Evolutionary conservation across 495 filamentous ascomycete genomes (phyloP).

Genomic region (Bryoglossum gracile): DNA sequence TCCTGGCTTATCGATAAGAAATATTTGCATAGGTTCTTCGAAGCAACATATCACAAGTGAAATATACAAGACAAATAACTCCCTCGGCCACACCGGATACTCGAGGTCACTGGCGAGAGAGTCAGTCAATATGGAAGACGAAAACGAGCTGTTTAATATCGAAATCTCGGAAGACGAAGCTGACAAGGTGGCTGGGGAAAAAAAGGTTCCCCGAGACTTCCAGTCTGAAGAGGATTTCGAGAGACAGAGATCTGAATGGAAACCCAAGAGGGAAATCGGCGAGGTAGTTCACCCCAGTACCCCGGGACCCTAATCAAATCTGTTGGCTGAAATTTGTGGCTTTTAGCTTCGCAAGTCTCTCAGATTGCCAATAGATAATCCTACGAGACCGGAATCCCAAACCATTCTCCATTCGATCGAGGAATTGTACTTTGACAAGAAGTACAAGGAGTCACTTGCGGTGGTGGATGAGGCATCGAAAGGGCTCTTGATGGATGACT

Average conservation of each 20-base stretch:
- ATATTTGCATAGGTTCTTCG: background rate
- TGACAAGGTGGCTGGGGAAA: background rate
- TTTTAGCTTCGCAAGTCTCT: slow-evolving; percentile 36
- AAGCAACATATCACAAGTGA: background rate
- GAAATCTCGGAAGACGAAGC: slow-evolving; percentile 22
- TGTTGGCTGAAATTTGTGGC: background rate
- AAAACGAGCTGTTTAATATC: slow-evolving; percentile 23
- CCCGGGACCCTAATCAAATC: background rate
- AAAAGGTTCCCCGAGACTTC: slow-evolving; percentile 25
- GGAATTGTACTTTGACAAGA: slow-evolving; percentile 47
- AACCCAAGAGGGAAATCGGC: slow-evolving; percentile 21
- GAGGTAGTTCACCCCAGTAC: slow-evolving; percentile 12
- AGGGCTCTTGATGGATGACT: slow-evolving; percentile 22
- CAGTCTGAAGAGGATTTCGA: slow-evolving; percentile 24
- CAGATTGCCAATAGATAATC: slow-evolving; percentile 34
- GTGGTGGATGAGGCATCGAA: slow-evolving; percentile 29
- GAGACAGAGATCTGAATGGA: slow-evolving; percentile 14
- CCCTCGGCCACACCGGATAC: too few relatives aligned
- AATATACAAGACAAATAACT: too few relatives aligned
- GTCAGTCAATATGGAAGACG: slow-evolving; percentile 20
- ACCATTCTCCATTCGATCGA: slow-evolving; percentile 46
- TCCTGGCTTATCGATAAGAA: slow-evolving; percentile 5
- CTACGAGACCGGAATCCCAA: slow-evolving; percentile 28
- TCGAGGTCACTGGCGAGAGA: background rate
- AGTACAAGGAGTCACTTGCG: slow-evolving; percentile 36